Conservation (phyloP, 345 rosid genomes). For the Eucalyptus cloeziana region DNA sequence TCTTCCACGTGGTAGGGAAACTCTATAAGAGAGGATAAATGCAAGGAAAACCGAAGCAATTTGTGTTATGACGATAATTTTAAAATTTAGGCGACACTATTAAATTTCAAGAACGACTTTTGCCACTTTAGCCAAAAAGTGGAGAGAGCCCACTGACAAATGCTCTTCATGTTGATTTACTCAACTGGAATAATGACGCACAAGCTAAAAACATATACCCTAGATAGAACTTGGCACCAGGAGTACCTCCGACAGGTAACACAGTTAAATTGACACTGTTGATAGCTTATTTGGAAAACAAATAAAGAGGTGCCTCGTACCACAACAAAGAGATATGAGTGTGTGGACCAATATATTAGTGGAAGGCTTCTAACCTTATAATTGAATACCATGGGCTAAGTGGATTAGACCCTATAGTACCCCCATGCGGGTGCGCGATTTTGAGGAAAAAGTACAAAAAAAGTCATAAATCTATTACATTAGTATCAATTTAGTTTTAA, state of each 20-base stretch:
- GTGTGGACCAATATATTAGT: background rate
- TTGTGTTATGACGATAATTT: background rate
- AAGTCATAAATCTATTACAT: too few species aligned
- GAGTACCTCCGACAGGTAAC: background rate
- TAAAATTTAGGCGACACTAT: background rate
- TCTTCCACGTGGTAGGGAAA: background rate
- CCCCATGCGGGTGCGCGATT: rapidly evolving
- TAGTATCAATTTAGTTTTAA: rapidly evolving
- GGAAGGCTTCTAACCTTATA: background rate
- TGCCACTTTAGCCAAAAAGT: background rate
- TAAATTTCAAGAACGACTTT: background rate
- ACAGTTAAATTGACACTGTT: background rate
- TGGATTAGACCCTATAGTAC: background rate
- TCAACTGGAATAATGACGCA: background rate
- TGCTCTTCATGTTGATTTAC: background rate
- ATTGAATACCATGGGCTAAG: background rate
- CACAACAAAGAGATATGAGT: too few species aligned
- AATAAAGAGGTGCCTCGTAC: background rate
- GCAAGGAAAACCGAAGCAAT: background rate
- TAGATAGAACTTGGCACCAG: background rate
- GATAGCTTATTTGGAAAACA: background rate
- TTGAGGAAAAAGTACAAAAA: too few species aligned
- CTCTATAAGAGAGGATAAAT: background rate
- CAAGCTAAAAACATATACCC: background rate
- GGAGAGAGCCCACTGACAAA: background rate